Evolutionary conservation across 2,329 filamentous ascomycete species (phyloP).

Genomic region (Talaromyces sp.): DNA sequence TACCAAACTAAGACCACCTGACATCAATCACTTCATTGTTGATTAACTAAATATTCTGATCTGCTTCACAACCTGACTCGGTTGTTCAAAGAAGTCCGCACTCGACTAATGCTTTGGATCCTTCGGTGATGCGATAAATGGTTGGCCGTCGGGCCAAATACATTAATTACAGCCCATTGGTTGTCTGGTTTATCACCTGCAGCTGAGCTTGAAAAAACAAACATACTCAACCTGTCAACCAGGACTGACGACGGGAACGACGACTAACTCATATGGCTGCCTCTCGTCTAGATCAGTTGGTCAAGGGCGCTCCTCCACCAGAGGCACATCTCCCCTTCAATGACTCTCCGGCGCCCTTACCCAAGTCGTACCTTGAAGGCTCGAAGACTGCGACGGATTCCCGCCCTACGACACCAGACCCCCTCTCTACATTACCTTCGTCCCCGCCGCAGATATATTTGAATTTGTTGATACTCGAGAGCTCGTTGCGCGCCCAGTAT

Average conservation of each 20-base stretch:
- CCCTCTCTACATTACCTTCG: slow-evolving; percentile 75
- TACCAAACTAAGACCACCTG: not conserved
- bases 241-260: not conserved
- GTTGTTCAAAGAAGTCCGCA: not conserved
- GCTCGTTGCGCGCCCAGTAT: slow-evolving; percentile 86
- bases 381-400: slow-evolving; percentile 40
- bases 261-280: slow-evolving; percentile 51
- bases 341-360: slow-evolving; percentile 38
- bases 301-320: slow-evolving; percentile 78
- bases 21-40: not conserved
- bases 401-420: slow-evolving; percentile 54
- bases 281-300: slow-evolving; percentile 71
- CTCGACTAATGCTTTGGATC: not conserved
- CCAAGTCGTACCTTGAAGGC: slow-evolving; percentile 20
- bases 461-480: slow-evolving; percentile 94
- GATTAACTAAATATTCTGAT: not conserved
- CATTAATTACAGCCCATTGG: not conserved
- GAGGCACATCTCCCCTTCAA: slow-evolving; percentile 46
- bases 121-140: slow-evolving; percentile 14
- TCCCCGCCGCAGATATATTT: slow-evolving; percentile 95
- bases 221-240: not conserved
- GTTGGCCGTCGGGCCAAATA: slow-evolving; percentile 3
- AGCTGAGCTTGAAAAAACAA: not conserved
- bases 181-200: not conserved
- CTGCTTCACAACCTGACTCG: not conserved